Evolutionary conservation across 2,329 filamentous ascomycete genomes (phyloP), one percentile per base, ranked within the genome.

Genomic region (Paecilomyces niveus): DNA sequence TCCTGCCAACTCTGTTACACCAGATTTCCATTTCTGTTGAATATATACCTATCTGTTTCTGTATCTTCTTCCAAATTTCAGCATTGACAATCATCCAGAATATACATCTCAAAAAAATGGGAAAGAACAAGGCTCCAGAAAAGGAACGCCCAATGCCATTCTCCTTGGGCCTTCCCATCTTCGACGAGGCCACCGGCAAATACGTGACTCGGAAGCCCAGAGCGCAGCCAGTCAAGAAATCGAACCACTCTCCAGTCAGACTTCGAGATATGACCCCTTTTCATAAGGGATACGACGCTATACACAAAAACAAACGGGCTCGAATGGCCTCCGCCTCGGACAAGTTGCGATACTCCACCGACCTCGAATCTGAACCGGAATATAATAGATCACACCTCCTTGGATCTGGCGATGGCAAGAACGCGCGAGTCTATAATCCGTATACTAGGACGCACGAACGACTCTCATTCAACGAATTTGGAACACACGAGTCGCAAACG

Each of bases 81-180:
- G 5, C 35, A 39, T 15, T 39, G 13, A 39, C 35, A 39, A 39
- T 15, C 13, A 15, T 39, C 13, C 35, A 39, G 35, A 39, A 39
- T 39, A 39, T 39, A 39, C 10, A 39, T n/a, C n/a, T 15, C 13
- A 15, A 6, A 8, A n/a, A 39, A 39, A 39, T 39, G 35, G 35
- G 35, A 39, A 13, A 39, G 35, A 39, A 15, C 35, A 39, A n/a
- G n/a, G 35, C 35, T 15, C 35, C 13, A 39, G 29, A 55, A 24
- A 55, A 55, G 31, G 54, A 55, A 2, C 54, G 33, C 33, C 18
- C 54, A 2, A 24, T 55, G 9, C 54, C 54, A 18, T 55, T 55
- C 54, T 45, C 21, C 31, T 8, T 31, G 32, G 29, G 10, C 33
- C 24, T 55, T 22, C 54, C 54, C 54, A 55, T 55, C 33, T 49